Base-by-base conservation (phyloP, 2,329 filamentous ascomycete genomes). In the Aspergillus sp. region DNA sequence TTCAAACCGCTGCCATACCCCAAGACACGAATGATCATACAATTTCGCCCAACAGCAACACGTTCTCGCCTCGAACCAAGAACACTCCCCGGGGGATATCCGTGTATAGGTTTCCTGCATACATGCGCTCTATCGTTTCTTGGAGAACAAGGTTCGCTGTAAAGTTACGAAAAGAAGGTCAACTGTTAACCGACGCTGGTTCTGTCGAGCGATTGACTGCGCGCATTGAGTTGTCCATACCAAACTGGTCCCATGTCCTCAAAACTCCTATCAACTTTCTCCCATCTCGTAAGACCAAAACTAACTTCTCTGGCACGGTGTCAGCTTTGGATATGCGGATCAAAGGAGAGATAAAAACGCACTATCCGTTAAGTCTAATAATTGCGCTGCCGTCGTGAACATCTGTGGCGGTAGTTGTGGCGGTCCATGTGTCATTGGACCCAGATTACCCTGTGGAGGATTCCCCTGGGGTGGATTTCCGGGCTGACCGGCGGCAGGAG, bases 341-440 rank as follows among this genome's bases (percentile, higher is more conserved):
- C 15, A n/a, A 27, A 22, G 12, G 6, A 51, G 58, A 13, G 37
- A 27, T 4, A 39, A 49, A 30, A 19, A 69, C 90, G 81, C 86
- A 98, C 93, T 99, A 80, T 99, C 95, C 68, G 95, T 98, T 70
- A 99, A 83, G 74, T 99, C 95, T 58, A 99, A 81, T 58, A 99
- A 82, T 80, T 98, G 95, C 54, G 95, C 93, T 33, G 95, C 95
- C 33, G 95, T 99, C 17, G 95, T 96, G 79, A 99, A 99, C 89
- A 98, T 97, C 80, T 99, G 93, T 59, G 93, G 93, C 13, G 79
- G 79, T 56, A 81, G 70, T 64, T 81, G 79, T 20, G 79, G 78
- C 15, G 76, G 74, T 3, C 77, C 78, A 46, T 75, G 72, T 19
- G 66, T 64, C 61, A 67, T 64, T 33, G 70, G 66, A 13, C 69